These are phyloP conservation scores for Ascoidea asiatica DNA, from an alignment of 805 yeast species.

Conservation along the genomic window DNA sequence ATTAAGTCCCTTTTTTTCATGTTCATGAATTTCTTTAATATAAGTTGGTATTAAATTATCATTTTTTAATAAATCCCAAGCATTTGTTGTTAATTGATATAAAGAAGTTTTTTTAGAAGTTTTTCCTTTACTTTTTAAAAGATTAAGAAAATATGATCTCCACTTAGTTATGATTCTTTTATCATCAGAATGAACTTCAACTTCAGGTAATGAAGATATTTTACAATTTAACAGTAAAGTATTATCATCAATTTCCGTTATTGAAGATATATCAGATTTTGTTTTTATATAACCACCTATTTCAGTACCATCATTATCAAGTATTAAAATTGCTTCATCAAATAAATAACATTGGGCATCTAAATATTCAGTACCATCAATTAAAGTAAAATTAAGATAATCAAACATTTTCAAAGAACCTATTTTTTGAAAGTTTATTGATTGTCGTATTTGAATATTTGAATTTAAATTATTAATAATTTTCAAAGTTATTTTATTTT, in stretches of 20 bases:
- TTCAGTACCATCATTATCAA: conserved; percentile 10
- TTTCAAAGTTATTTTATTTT: neutral
- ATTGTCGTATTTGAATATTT: no score
- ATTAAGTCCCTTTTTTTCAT: conserved; percentile 23
- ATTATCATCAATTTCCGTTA: conserved; percentile 14
- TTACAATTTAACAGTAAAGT: conserved; percentile 23
- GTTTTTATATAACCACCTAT: conserved; percentile 29
- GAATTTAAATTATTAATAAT: no score
- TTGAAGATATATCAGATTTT: conserved; percentile 21
- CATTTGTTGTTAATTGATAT: conserved; percentile 35
- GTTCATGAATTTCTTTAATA: conserved; percentile 22
- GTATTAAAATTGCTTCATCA: conserved; percentile 19
- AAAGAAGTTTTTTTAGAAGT: conserved; percentile 16
- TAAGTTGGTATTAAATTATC: conserved; percentile 23
- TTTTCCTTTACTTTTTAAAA: conserved; percentile 4
- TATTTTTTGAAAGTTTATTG: conserved; percentile 9
- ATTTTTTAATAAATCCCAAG: conserved; percentile 28
- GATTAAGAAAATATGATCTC: conserved; percentile 20
- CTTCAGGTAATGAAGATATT: conserved; percentile 29
- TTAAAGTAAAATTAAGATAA: conserved; percentile 1
- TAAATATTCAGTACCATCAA: neutral
- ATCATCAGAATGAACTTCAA: conserved; percentile 21
- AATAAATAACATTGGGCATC: conserved; percentile 18
- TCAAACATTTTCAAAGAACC: conserved; percentile 27
- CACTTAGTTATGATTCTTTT: conserved; percentile 26